Evolutionary conservation across 164 flowering plant genomes (phyloP).

Genomic region (Nymphaea thermarum): DNA sequence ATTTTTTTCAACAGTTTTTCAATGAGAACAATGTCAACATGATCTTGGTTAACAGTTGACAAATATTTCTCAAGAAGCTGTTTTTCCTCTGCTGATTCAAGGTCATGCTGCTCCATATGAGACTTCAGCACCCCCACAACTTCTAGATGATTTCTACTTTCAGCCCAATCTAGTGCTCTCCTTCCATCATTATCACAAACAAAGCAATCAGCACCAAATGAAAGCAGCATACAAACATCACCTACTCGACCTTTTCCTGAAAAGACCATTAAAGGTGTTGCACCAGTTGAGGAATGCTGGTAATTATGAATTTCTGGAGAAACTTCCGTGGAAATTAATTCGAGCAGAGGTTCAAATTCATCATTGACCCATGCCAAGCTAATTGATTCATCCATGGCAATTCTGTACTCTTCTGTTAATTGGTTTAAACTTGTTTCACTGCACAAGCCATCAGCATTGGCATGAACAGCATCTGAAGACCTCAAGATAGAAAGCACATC

Average conservation of each 20-base stretch:
- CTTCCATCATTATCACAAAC: constrained; percentile 50
- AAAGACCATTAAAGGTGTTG: constrained; percentile 83
- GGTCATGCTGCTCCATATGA: constrained; percentile 23
- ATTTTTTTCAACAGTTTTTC: constrained; percentile 60
- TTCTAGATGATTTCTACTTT: constrained; percentile 42
- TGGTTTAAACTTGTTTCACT: constrained; percentile 1
- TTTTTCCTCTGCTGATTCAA: constrained; percentile 30
- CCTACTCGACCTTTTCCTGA: constrained; percentile 74
- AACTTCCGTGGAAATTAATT: constrained; percentile 50
- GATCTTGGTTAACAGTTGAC: constrained; percentile 43
- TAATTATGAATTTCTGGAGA: constrained; percentile 44
- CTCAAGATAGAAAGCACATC: constrained; percentile 68
- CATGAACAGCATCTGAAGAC: constrained; percentile 33
- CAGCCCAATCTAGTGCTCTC: constrained; percentile 75
- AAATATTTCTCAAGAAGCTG: constrained; percentile 58
- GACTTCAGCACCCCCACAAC: constrained; percentile 43
- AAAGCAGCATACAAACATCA: constrained; percentile 84
- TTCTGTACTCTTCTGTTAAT: constrained; percentile 37
- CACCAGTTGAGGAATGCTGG: constrained; percentile 69
- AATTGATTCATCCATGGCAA: constrained; percentile 80
- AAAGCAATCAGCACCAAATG: constrained; percentile 66
- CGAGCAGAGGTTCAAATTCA: constrained; percentile 71
- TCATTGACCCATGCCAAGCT: constrained; percentile 60
- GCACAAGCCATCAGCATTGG: constrained; percentile 10
- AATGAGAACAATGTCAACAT: constrained; percentile 58